These are phyloP conservation scores for Lactarius quietus DNA, from an alignment of 768 basidiomycete genomes.

Conservation along the genomic window DNA sequence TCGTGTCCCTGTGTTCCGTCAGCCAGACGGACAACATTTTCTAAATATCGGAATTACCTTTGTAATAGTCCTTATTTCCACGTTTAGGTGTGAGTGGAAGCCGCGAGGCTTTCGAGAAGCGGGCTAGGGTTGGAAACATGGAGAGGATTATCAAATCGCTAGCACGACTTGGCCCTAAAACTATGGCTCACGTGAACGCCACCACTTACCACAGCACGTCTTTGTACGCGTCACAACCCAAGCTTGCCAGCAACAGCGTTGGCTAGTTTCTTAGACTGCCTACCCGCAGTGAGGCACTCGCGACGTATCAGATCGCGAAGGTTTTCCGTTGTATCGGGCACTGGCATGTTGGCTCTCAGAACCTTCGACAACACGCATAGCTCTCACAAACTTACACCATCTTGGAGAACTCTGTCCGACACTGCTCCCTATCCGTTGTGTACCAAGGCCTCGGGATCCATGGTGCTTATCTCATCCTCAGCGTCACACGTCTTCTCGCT, in stretches of 20 bases:
- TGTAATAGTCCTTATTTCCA: constrained; percentile 96
- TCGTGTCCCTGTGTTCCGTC: constrained; percentile 56
- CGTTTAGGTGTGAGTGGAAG: constrained; percentile 78
- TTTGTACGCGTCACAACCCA: background rate
- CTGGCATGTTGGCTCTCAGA: background rate
- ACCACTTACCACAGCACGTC: background rate
- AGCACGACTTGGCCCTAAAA: background rate
- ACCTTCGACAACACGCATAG: background rate
- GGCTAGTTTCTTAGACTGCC: background rate
- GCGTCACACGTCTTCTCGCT: background rate
- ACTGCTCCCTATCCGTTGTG: too few species aligned
- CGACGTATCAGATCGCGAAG: background rate
- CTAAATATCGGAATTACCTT: constrained; percentile 52
- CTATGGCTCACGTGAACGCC: background rate
- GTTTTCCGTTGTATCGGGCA: background rate
- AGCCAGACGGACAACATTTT: background rate
- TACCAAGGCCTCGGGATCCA: background rate
- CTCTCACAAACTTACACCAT: background rate
- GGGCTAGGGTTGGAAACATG: constrained; percentile 33
- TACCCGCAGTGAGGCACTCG: background rate
- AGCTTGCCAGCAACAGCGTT: background rate
- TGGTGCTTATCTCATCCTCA: background rate
- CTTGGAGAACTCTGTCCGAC: background rate
- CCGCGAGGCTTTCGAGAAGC: constrained; percentile 80
- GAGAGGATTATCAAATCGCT: background rate